Percentiles rank a stretch among this genome's conserved stretches.
Conservation (phyloP, 306 rosid species). For the Vicia villosa region DNA sequence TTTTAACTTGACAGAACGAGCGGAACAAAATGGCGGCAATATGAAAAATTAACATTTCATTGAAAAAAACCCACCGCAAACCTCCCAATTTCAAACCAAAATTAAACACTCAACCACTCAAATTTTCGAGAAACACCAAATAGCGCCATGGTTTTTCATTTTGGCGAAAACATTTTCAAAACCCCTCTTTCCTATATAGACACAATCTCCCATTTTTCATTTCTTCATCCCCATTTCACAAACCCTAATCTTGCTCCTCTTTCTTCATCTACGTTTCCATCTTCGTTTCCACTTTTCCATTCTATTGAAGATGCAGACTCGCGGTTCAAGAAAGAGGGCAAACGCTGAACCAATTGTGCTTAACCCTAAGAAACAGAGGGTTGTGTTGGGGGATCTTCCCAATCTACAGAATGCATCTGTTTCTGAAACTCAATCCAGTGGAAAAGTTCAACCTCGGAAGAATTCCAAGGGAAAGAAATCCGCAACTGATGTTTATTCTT, state of each 20-base stretch:
- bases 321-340: background rate
- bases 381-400: conserved; percentile 13
- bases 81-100: background rate
- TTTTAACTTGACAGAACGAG: too few relatives aligned
- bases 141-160: background rate
- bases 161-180: background rate
- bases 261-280: background rate
- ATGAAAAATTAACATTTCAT: background rate
- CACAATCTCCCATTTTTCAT: background rate
- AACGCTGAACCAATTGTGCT: background rate
- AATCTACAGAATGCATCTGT: conserved; percentile 17
- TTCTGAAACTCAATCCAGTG: background rate
- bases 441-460: conserved; percentile 31
- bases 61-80: background rate
- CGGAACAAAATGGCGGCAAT: background rate
- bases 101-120: background rate
- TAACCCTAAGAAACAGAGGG: background rate
- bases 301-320: background rate
- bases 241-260: background rate
- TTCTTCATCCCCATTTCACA: background rate
- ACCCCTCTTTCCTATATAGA: background rate
- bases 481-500: background rate
- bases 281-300: background rate
- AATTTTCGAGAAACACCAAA: background rate
- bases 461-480: conserved; percentile 34